Conservation (phyloP, 2,329 filamentous ascomycete species). For the Fusarium sambucinum region DNA sequence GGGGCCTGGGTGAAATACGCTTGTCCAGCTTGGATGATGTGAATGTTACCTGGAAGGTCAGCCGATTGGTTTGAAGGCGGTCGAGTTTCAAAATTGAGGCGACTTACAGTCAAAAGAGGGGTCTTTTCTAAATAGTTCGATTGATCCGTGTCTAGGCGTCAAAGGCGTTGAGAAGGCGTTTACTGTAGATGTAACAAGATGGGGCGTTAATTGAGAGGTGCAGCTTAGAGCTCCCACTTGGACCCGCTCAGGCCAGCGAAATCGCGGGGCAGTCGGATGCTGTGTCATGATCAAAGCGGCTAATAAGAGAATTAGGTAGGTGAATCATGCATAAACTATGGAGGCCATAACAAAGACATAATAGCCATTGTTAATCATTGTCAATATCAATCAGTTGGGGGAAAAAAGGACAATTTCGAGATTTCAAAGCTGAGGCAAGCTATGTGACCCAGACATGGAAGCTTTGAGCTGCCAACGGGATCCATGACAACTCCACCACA, state of each 20-base stretch:
- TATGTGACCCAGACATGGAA: background rate
- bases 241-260: slow-evolving; percentile 28
- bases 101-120: slow-evolving; percentile 40
- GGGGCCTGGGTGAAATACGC: slow-evolving; percentile 46
- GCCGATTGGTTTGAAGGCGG: slow-evolving; percentile 41
- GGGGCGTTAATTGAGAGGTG: slow-evolving; percentile 32
- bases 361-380: background rate
- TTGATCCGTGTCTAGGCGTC: slow-evolving; percentile 27
- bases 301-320: background rate
- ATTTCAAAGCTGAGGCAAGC: background rate
- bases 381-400: background rate
- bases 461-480: background rate
- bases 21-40: slow-evolving; percentile 47
- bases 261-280: slow-evolving; percentile 45
- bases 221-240: slow-evolving; percentile 36
- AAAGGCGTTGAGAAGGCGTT: slow-evolving; percentile 29
- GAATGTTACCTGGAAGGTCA: slow-evolving; percentile 24
- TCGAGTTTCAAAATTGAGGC: slow-evolving; percentile 11
- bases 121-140: slow-evolving; percentile 15
- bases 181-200: slow-evolving; percentile 33
- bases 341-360: slow-evolving; percentile 5
- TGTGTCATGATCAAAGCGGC: slow-evolving; percentile 34
- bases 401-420: background rate
- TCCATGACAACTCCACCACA: slow-evolving; percentile 12
- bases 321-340: slow-evolving; percentile 8